Evolutionary conservation across 345 rosid genomes (phyloP).

Genomic region (Erucastrum elatum): DNA sequence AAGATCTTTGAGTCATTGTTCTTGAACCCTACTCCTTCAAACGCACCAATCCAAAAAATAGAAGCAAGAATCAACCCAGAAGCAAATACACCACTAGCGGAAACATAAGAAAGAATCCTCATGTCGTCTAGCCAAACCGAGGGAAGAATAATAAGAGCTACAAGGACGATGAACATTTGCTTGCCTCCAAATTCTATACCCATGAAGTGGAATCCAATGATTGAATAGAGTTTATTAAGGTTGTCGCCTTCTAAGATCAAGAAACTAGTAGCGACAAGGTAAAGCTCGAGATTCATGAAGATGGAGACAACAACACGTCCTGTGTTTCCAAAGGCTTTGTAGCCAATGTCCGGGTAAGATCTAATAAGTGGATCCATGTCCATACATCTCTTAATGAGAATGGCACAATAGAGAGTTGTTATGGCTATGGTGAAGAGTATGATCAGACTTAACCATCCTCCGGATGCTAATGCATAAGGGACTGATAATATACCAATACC

Average conservation of each 20-base stretch:
- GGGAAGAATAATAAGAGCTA: constrained; percentile 73
- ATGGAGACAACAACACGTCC: constrained; percentile 60
- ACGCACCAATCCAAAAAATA: constrained; percentile 65
- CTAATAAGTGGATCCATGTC: constrained; percentile 60
- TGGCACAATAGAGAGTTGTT: constrained; percentile 64
- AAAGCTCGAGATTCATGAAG: constrained; percentile 79
- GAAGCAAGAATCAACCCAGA: constrained; percentile 71
- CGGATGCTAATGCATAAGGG: constrained; percentile 81
- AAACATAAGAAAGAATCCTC: constrained; percentile 74
- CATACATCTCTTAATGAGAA: constrained; percentile 80
- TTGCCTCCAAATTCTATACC: constrained; percentile 52
- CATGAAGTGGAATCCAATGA: constrained; percentile 45
- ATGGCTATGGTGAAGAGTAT: constrained; percentile 58
- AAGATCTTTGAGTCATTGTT: constrained; percentile 45
- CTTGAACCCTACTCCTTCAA: constrained; percentile 72
- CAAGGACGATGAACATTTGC: constrained; percentile 59
- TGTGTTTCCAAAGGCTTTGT: constrained; percentile 68
- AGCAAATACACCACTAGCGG: constrained; percentile 88
- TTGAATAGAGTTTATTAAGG: constrained; percentile 58
- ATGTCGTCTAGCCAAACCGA: constrained; percentile 77
- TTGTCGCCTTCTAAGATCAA: constrained; percentile 91
- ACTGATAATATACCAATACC: constrained; percentile 88
- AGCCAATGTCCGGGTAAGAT: constrained; percentile 84
- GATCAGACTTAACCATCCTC: constrained; percentile 85
- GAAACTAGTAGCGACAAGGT: constrained; percentile 78